Conservation (phyloP, 1,139 yeast genomes). For the Kluyveromyces sp. region DNA sequence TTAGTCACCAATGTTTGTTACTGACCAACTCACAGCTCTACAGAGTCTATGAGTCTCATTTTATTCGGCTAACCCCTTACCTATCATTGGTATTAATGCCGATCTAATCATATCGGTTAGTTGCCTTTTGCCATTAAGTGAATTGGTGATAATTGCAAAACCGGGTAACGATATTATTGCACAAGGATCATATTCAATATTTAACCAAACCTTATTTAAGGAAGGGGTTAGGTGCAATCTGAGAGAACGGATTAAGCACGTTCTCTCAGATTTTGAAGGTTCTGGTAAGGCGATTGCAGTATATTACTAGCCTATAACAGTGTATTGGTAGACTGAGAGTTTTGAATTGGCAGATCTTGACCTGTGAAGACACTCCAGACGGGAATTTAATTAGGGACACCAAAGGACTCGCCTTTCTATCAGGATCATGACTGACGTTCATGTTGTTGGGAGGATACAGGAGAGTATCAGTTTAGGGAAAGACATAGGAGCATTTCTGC, state of each 20-base stretch:
- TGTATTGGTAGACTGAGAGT: too few relatives aligned
- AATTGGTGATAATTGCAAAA: too few relatives aligned
- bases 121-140: too few relatives aligned
- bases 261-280: not conserved
- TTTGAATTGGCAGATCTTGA: not conserved
- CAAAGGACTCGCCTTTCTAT: too few relatives aligned
- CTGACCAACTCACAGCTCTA: too few relatives aligned
- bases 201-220: not conserved
- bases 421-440: conserved; percentile 3
- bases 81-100: too few relatives aligned
- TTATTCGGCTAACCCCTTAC: too few relatives aligned
- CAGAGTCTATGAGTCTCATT: too few relatives aligned
- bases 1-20: too few relatives aligned
- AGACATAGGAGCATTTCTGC: conserved; percentile 29
- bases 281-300: not conserved
- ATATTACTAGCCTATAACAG: too few relatives aligned
- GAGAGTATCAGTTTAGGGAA: conserved; percentile 24
- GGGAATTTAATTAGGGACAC: too few relatives aligned
- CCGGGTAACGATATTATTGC: not conserved
- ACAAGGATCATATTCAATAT: not conserved
- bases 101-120: too few relatives aligned
- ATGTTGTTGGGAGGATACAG: conserved; percentile 2
- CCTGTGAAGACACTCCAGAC: not conserved
- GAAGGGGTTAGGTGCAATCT: not conserved
- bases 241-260: not conserved